phyloP scores from a whole-genome alignment of 805 yeast species.

The Saccharomycodes ludwigii region DNA sequence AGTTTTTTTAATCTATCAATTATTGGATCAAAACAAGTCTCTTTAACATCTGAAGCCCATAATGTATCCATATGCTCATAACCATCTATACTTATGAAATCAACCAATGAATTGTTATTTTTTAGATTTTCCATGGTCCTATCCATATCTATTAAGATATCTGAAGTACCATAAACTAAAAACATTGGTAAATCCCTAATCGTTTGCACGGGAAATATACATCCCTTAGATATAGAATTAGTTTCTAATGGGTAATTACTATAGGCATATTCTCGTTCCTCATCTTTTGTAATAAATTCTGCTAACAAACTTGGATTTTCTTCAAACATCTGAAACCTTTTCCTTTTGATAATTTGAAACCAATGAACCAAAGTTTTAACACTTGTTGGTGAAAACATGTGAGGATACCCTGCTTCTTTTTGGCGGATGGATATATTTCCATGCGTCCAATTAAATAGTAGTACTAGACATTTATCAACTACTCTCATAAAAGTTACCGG shows the following conservation, averaged over 20 bases:
- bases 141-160: constrained; percentile 61
- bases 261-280: too few relatives aligned
- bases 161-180: constrained; percentile 56
- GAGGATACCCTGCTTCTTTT: constrained; percentile 62
- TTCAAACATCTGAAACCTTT: constrained; percentile 65
- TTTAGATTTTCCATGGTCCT: constrained; percentile 47
- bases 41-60: constrained; percentile 56
- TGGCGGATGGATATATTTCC: constrained; percentile 52
- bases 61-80: constrained; percentile 75
- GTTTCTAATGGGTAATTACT: constrained; percentile 10
- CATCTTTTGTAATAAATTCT: too few relatives aligned
- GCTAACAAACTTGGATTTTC: constrained; percentile 26
- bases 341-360: constrained; percentile 66
- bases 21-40: constrained; percentile 26
- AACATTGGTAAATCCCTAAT: constrained; percentile 44
- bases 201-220: constrained; percentile 42
- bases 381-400: constrained; percentile 68
- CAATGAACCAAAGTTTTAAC: constrained; percentile 77
- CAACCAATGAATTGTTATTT: constrained; percentile 12
- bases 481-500: constrained; percentile 56
- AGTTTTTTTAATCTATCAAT: constrained; percentile 44
- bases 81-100: constrained; percentile 32
- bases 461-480: constrained; percentile 49
- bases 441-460: constrained; percentile 64
- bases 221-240: constrained; percentile 21